Evolutionary conservation across 306 rosid species (phyloP).

Genomic region (Dalbergia cultrata): DNA sequence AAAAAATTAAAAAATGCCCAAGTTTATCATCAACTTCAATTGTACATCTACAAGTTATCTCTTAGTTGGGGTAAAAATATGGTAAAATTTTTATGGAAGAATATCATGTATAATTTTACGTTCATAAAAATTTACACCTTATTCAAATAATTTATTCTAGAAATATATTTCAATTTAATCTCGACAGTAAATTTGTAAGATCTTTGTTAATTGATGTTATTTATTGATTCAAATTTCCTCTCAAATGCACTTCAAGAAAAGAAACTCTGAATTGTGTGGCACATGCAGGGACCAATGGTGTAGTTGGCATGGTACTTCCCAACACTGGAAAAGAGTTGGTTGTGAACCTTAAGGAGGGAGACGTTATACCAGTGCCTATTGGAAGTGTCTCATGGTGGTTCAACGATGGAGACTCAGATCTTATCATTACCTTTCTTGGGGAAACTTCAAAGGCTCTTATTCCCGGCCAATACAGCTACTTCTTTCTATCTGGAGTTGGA

Average conservation of each 20-base stretch:
- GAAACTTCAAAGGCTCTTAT: slow-evolving; percentile 54
- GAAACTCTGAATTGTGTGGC: neutral
- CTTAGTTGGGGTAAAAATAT: too few species aligned
- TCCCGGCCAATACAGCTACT: slow-evolving; percentile 62
- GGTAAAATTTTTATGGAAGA: too few species aligned
- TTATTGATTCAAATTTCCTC: neutral
- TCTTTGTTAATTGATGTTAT: neutral
- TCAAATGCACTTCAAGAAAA: too few species aligned
- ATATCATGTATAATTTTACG: too few species aligned
- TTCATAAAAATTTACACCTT: too few species aligned
- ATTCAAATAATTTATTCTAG: too few species aligned
- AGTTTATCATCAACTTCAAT: too few species aligned
- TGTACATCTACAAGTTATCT: too few species aligned
- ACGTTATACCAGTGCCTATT: slow-evolving; percentile 59
- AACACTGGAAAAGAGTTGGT: slow-evolving; percentile 54
- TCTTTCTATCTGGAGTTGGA: slow-evolving; percentile 55
- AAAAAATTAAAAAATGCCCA: too few species aligned
- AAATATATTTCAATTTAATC: too few species aligned
- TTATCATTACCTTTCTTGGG: slow-evolving; percentile 57
- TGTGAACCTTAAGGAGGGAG: slow-evolving; percentile 62
- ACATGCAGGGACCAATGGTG: slow-evolving; percentile 55
- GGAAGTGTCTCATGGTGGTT: slow-evolving; percentile 83
- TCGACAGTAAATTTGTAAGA: too few species aligned
- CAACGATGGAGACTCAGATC: slow-evolving; percentile 62
- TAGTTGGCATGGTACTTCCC: slow-evolving; percentile 57